Conservation (phyloP, 768 basidiomycete genomes). For the Boletus vermiculosoides region DNA sequence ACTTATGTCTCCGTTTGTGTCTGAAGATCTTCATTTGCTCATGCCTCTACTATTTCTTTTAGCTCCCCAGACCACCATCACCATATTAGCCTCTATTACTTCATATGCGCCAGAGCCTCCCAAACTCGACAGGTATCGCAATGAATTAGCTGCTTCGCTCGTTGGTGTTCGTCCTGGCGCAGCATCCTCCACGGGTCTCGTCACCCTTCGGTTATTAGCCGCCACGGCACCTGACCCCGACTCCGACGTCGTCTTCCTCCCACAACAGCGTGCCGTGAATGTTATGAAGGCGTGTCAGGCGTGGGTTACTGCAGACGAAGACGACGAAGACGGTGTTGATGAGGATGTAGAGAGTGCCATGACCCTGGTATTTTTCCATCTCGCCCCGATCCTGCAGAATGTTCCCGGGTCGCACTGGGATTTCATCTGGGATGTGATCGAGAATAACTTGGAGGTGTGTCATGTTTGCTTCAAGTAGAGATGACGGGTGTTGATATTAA, state of each 20-base stretch:
- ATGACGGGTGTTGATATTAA: not conserved
- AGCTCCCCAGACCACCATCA: constrained; percentile 73
- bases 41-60: not conserved
- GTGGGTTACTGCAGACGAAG: constrained; percentile 67
- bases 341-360: constrained; percentile 80
- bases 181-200: constrained; percentile 68
- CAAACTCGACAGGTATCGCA: constrained; percentile 76
- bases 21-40: not conserved
- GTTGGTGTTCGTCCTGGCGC: constrained; percentile 61
- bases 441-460: constrained; percentile 83
- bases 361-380: constrained; percentile 66
- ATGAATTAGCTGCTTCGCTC: constrained; percentile 83
- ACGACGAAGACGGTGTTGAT: constrained; percentile 58
- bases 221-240: constrained; percentile 76
- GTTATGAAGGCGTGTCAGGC: constrained; percentile 78
- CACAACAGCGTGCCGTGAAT: constrained; percentile 82
- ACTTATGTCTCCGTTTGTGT: constrained; percentile 16
- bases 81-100: constrained; percentile 62
- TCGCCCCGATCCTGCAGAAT: constrained; percentile 87
- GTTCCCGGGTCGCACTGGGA: constrained; percentile 91
- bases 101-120: constrained; percentile 64
- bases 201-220: constrained; percentile 63
- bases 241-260: constrained; percentile 79
- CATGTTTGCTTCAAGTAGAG: not conserved
- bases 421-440: constrained; percentile 84